phyloP scores from a whole-genome alignment of 768 basidiomycete genomes.

The Postia placenta region DNA sequence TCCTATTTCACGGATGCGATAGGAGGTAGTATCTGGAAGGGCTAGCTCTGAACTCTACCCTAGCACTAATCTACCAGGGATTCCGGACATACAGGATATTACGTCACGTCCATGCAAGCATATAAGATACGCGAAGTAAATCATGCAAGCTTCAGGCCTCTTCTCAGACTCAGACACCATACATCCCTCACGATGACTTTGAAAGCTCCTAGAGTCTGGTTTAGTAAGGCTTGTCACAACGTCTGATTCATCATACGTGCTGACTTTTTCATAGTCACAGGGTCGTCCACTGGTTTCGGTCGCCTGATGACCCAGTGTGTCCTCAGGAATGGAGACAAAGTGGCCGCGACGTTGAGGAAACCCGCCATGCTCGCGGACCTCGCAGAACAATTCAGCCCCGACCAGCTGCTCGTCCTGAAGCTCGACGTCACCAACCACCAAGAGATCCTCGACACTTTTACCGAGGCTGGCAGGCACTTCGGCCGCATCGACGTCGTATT shows the following conservation, averaged over 20 bases:
- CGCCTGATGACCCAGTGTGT: constrained; percentile 14
- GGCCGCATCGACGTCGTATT: constrained; percentile 22
- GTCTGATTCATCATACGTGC: background rate
- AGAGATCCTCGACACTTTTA: constrained; percentile 14
- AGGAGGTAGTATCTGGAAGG: too few relatives aligned
- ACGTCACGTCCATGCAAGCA: too few relatives aligned
- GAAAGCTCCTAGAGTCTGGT: constrained; percentile 12
- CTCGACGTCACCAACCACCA: constrained; percentile 16
- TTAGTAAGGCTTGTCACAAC: constrained; percentile 7
- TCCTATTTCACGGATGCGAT: too few relatives aligned
- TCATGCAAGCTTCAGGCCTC: too few relatives aligned
- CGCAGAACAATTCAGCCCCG: constrained; percentile 3
- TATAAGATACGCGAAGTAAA: too few relatives aligned
- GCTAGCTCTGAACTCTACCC: too few relatives aligned
- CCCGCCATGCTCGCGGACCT: constrained; percentile 19
- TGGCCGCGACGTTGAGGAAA: constrained; percentile 20
- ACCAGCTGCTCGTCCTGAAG: constrained; percentile 15
- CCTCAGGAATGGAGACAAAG: constrained; percentile 19
- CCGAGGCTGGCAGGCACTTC: constrained; percentile 9
- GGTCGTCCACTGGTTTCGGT: constrained; percentile 20
- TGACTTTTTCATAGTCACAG: constrained; percentile 13
- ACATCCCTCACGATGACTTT: background rate
- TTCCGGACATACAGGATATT: too few relatives aligned
- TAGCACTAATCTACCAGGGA: too few relatives aligned
- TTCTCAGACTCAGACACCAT: background rate